Evolutionary conservation across 108 stramenopile species (phyloP), one percentile per base, ranked within the genome.

Genomic region (Cyclotella atomus): DNA sequence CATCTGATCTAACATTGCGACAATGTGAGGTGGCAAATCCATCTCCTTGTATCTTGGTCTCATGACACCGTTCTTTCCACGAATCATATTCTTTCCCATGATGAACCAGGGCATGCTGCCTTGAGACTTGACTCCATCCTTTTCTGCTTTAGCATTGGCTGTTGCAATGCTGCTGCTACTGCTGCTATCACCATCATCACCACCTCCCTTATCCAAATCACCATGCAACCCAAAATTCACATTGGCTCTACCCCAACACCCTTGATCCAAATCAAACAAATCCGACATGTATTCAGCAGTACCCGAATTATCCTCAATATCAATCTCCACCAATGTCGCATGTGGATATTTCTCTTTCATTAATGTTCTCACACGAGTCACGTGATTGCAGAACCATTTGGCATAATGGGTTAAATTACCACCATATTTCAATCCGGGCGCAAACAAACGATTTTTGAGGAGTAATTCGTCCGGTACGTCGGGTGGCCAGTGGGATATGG

Each of bases 381-480:
- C 74, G 27, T 75, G 74, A 45, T 52, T 25, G 46, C 74, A 75
- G 24, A 65, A 67, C 65, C 65, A 75, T 15, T n/a, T 19, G 17
- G 16, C 56, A 20, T 55, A 75, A 25, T 67, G 46, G 17, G n/a
- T 16, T 6, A 52, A 0, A 10, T 55, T 41, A 10, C 21, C 46
- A 16, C 54, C 33, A n/a, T 7, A 2, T 9, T 14, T 35, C 24
- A 32, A 66, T 19, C 45, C 65, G 5, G 59, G 43, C 1, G 47
- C 41, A 16, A 55, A 1, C 29, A 75, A 35, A 1, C 46, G 20
- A 24, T 75, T 25, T 36, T 44, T 45, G 21, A 57, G 21, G 0
- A 36, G 35, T 24, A 23, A 8, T 7, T 47, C 34, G 56, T 57
- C 27, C 15, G 72, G 60, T 16, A 45, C 41, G 20, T 25, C 19